Conservation (phyloP, 106 monocot species). For the Iris macrosiphon region DNA sequence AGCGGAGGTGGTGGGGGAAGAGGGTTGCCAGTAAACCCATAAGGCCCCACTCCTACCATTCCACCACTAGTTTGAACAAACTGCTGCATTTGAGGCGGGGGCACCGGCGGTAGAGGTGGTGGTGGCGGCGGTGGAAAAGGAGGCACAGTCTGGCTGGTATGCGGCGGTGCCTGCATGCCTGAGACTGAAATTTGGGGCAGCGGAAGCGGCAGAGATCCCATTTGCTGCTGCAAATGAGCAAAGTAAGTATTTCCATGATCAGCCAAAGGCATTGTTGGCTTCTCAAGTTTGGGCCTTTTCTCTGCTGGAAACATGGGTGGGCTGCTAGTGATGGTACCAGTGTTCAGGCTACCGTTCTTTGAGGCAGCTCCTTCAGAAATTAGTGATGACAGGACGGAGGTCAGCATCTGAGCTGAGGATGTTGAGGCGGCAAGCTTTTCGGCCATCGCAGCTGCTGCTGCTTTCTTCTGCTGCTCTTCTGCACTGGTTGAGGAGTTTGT, state of each 20-base stretch:
- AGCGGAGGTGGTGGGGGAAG: conserved; percentile 53
- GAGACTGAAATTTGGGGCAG: conserved; percentile 13
- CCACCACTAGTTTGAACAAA: conserved; percentile 34
- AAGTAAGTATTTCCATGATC: conserved; percentile 15
- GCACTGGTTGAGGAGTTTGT: conserved; percentile 21
- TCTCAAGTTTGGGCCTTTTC: conserved; percentile 79
- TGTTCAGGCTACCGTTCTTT: conserved; percentile 13
- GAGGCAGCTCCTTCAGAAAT: conserved; percentile 84
- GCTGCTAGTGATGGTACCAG: conserved; percentile 16
- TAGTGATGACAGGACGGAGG: conserved; percentile 73
- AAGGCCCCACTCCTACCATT: conserved; percentile 28
- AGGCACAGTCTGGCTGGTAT: conserved; percentile 19
- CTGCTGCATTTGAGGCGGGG: conserved; percentile 25
- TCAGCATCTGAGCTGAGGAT: conserved; percentile 78
- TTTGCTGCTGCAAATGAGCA: conserved; percentile 22
- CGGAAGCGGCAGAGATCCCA: conserved; percentile 9
- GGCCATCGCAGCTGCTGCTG: conserved; percentile 86
- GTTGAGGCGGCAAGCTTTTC: conserved; percentile 81
- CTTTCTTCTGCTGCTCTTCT: conserved; percentile 76
- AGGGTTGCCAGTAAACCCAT: conserved; percentile 21
- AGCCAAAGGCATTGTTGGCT: conserved; percentile 19
- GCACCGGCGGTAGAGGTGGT: conserved; percentile 25
- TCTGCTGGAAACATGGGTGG: conserved; percentile 31
- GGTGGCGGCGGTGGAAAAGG: conserved; percentile 37
- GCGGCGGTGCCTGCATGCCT: conserved; percentile 10